These are phyloP conservation scores for Xerocomellus dryophilus DNA, from an alignment of 768 basidiomycete species.

Conservation along the genomic window DNA sequence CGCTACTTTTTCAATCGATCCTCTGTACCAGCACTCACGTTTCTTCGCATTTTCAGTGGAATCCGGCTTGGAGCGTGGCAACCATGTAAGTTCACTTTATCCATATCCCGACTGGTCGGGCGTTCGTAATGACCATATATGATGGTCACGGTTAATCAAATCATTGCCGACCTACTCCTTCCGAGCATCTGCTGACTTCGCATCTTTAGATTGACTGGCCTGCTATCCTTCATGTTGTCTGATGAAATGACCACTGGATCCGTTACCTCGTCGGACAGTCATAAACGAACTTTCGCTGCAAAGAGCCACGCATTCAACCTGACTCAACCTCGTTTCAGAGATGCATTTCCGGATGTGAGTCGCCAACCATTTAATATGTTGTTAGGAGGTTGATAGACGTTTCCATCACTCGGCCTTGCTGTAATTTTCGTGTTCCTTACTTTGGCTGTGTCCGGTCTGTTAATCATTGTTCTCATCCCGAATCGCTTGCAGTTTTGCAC, in stretches of 20 bases:
- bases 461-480: slow-evolving; percentile 18
- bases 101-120: background rate
- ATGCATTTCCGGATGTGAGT: slow-evolving; percentile 85
- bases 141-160: slow-evolving; percentile 13
- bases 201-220: slow-evolving; percentile 73
- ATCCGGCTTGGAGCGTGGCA: slow-evolving; percentile 92
- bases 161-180: slow-evolving; percentile 9
- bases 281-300: slow-evolving; percentile 74
- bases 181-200: slow-evolving; percentile 6
- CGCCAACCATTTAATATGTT: slow-evolving; percentile 13
- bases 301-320: slow-evolving; percentile 88
- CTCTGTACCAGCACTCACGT: slow-evolving; percentile 1
- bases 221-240: slow-evolving; percentile 91
- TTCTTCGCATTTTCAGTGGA: slow-evolving; percentile 58
- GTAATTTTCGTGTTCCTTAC: slow-evolving; percentile 16
- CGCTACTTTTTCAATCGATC: slow-evolving; percentile 31
- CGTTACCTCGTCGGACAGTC: slow-evolving; percentile 71
- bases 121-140: slow-evolving; percentile 10
- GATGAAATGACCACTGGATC: slow-evolving; percentile 98
- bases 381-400: slow-evolving; percentile 22
- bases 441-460: slow-evolving; percentile 12
- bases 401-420: slow-evolving; percentile 16
- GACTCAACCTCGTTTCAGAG: slow-evolving; percentile 71
- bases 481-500: slow-evolving; percentile 59
- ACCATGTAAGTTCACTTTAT: slow-evolving; percentile 67